phyloP scores from a whole-genome alignment of 1,284 basidiomycete species.

The Austropuccinia psidii region DNA sequence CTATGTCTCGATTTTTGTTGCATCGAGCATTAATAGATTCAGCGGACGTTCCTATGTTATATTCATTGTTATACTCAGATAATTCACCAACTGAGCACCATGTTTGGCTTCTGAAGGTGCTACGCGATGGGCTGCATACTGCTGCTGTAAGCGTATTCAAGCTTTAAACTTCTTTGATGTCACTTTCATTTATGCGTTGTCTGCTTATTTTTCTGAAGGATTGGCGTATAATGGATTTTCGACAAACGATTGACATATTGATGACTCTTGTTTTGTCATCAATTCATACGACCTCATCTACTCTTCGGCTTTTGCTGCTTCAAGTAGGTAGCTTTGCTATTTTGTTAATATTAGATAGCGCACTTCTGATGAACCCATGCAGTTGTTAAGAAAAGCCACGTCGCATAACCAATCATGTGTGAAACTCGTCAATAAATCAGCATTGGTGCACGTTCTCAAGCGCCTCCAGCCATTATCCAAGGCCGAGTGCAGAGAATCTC shows the following conservation, averaged over 20 bases:
- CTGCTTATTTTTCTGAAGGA: conserved; percentile 19
- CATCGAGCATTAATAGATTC: conserved; percentile 69
- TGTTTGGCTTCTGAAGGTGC: conserved; percentile 74
- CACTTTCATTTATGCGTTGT: neutral
- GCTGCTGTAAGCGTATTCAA: conserved; percentile 46
- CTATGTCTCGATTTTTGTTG: conserved; percentile 69
- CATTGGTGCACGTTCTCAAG: conserved; percentile 20
- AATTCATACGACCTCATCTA: neutral
- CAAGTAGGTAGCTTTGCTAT: neutral
- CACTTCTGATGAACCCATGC: neutral
- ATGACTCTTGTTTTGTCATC: conserved; percentile 23
- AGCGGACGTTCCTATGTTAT: conserved; percentile 73
- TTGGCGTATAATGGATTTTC: conserved; percentile 31
- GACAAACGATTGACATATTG: conserved; percentile 35
- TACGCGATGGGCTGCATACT: conserved; percentile 68
- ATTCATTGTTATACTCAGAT: conserved; percentile 70
- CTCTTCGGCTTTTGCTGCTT: conserved; percentile 5
- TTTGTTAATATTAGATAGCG: neutral
- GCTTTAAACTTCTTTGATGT: neutral
- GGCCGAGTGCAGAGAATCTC: neutral
- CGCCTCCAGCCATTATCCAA: conserved; percentile 8
- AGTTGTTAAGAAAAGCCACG: conserved; percentile 21
- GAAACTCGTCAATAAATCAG: conserved; percentile 22
- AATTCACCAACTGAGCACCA: conserved; percentile 73
- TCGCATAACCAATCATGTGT: conserved; percentile 29